phyloP scores from a whole-genome alignment of 2,329 filamentous ascomycete genomes.

The Botrytis hyacinthi region DNA sequence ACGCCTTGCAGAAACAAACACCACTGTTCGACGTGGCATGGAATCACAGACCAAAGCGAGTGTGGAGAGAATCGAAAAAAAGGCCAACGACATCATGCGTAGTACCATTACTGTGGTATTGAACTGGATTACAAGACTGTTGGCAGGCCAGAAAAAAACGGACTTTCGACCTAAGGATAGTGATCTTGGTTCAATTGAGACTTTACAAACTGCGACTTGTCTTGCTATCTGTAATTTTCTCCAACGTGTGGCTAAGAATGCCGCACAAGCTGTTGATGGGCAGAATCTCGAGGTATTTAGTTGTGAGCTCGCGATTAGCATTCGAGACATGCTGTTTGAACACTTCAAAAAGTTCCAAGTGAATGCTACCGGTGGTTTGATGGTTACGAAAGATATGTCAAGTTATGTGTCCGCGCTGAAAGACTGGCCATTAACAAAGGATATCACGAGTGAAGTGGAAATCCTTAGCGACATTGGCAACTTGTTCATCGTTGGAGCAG shows the following conservation, averaged over 20 bases:
- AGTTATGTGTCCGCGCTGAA: constrained; percentile 86
- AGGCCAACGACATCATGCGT: constrained; percentile 66
- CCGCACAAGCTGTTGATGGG: constrained; percentile 71
- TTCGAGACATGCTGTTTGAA: constrained; percentile 77
- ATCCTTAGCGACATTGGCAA: constrained; percentile 91
- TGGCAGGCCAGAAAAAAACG: constrained; percentile 65
- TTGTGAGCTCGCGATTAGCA: constrained; percentile 76
- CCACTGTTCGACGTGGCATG: constrained; percentile 75
- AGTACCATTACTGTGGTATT: constrained; percentile 64
- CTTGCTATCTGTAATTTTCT: constrained; percentile 79
- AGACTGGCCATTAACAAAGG: constrained; percentile 72
- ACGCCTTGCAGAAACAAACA: constrained; percentile 82
- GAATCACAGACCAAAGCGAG: constrained; percentile 61
- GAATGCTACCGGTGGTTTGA: constrained; percentile 87
- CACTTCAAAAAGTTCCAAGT: constrained; percentile 95
- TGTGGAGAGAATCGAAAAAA: constrained; percentile 63
- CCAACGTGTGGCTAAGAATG: constrained; percentile 59
- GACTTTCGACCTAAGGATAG: constrained; percentile 70
- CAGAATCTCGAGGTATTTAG: constrained; percentile 80
- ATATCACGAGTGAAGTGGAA: constrained; percentile 70
- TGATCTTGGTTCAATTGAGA: constrained; percentile 62
- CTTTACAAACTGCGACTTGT: constrained; percentile 83
- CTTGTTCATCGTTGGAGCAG: constrained; percentile 87
- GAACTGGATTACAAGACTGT: constrained; percentile 60
- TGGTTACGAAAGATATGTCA: constrained; percentile 94